Evolutionary conservation across 257 asterid genomes (phyloP), one percentile per base, ranked within the genome.

Genomic region (Solanum okadae): DNA sequence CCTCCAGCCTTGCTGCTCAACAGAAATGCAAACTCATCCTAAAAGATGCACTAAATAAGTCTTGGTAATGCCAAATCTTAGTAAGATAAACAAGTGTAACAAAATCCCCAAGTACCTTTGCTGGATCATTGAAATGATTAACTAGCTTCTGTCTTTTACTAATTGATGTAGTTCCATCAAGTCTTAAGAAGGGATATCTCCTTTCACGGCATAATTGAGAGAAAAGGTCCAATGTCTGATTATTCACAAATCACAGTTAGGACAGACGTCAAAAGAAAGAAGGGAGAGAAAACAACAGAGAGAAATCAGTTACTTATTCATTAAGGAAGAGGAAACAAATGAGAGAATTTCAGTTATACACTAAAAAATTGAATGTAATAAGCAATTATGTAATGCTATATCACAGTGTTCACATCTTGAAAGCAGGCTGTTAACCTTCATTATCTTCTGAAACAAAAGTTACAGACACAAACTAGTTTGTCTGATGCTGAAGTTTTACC

Each of bases 1-100:
- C 99, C 99, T 65, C 99, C 99, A 78, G 99, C 99, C 94, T 97
- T 97, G 95, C 99, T 97, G 86, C 99, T 97, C 92, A 97, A 90
- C 75, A 97, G 98, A 93, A 97, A 97, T 61, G 95, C 99, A 93
- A 97, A 97, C 92, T 95, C 98, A 85, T 96, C 99, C 99, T 97
- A 94, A 88, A 84, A 87, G 33, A 86, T 31, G 87, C 8, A 87
- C 87, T 52, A 83, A 61, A 63, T 52, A 84, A 40, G 52, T 84
- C 71, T 82, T 22, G 68, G 81, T 83, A 77, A 81, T 35, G 83
- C 88, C 79, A 88, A 87, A 77, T 76, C 27, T 56, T 76, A 56
- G 40, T 63, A 82, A 71, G 89, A 86, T 33, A 52, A 77, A 81
- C 86, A 33, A 46, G 44, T 14, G 56, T 23, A 87, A 84, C 79